Base-by-base conservation (phyloP, 2,329 filamentous ascomycete species). In the Paraconiothyrium brasiliense region DNA sequence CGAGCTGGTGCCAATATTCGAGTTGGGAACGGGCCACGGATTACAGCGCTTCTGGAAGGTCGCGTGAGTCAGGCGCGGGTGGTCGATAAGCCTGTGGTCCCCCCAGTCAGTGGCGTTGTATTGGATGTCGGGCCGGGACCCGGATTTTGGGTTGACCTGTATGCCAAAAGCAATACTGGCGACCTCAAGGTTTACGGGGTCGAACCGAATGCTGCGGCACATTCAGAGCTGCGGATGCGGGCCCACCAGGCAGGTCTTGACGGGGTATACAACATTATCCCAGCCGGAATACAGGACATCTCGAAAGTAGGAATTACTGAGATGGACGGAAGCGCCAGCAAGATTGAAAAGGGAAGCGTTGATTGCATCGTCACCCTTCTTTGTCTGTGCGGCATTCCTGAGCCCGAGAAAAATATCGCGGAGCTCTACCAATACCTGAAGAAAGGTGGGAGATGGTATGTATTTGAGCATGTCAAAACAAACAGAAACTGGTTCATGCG, bases 31-130 rank as follows among this genome's bases (percentile, higher is more conserved):
- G 52, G 52, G 22, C 52, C 52, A 6, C 52, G 52, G 39, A 46
- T 55, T 30, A 55, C 52, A 55, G 52, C 52, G n/a, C 52, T 55
- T 22, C 41, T 55, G 39, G 52, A 46, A 55, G 52, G 52, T n/a
- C 52, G 52, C n/a, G 27, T 55, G n/a, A 44, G 52, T 14, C 37
- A 55, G 52, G 52, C 39, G n/a, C 39, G 14, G 9, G 39, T 55
- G 37, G 52, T 55, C 9, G 52, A 55, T 35, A 34, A 44, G 24
- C 24, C 52, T 44, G 37, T 55, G 16, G 39, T 55, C 13, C 24
- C 52, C n/a, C 52, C 52, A 3, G 52, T 27, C 11, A 46, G 52
- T 39, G 52, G 52, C 8, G 39, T 55, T 22, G 27, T 55, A 10
- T 24, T 55, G 52, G 52, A 55, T 27, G 46, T 55, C 39, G 52